phyloP scores from a whole-genome alignment of 2,329 filamentous ascomycete species.

The Penicillium crustosum region DNA sequence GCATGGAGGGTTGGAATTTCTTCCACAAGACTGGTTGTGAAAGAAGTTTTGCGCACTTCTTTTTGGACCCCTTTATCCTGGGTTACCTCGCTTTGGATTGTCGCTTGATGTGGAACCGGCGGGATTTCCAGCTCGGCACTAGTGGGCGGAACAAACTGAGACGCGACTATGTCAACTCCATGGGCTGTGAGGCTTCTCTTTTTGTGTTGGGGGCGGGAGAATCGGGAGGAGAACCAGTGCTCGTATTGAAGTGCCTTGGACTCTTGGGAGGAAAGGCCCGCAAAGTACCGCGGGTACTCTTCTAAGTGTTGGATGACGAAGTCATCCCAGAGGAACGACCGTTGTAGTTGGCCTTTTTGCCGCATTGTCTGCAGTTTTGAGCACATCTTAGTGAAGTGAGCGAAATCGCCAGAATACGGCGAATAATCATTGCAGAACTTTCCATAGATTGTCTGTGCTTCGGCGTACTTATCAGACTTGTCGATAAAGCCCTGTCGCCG shows the following conservation, averaged over 20 bases:
- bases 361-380: slow-evolving; percentile 36
- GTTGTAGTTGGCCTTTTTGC: slow-evolving; percentile 30
- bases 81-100: not conserved
- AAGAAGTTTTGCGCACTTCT: slow-evolving; percentile 18
- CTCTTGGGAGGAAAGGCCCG: slow-evolving; percentile 25
- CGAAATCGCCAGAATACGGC: slow-evolving; percentile 39
- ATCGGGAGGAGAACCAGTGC: slow-evolving; percentile 39
- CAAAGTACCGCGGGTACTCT: slow-evolving; percentile 39
- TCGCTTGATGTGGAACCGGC: not conserved
- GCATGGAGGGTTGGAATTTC: slow-evolving; percentile 27
- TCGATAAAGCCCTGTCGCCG: slow-evolving; percentile 26
- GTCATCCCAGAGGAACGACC: slow-evolving; percentile 48
- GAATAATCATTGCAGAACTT: slow-evolving; percentile 44
- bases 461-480: slow-evolving; percentile 17
- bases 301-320: slow-evolving; percentile 44
- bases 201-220: slow-evolving; percentile 35
- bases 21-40: slow-evolving; percentile 30
- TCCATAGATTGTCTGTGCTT: slow-evolving; percentile 34
- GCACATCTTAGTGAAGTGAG: slow-evolving; percentile 43
- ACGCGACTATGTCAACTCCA: slow-evolving; percentile 33
- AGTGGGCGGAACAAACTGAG: slow-evolving; percentile 19
- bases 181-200: slow-evolving; percentile 38
- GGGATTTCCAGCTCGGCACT: not conserved
- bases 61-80: not conserved
- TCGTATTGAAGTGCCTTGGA: slow-evolving; percentile 37